Percentiles rank a stretch among this genome's conserved stretches.
phyloP scores from a whole-genome alignment of 2,329 filamentous ascomycete genomes.

The Phialophora chinensis region DNA sequence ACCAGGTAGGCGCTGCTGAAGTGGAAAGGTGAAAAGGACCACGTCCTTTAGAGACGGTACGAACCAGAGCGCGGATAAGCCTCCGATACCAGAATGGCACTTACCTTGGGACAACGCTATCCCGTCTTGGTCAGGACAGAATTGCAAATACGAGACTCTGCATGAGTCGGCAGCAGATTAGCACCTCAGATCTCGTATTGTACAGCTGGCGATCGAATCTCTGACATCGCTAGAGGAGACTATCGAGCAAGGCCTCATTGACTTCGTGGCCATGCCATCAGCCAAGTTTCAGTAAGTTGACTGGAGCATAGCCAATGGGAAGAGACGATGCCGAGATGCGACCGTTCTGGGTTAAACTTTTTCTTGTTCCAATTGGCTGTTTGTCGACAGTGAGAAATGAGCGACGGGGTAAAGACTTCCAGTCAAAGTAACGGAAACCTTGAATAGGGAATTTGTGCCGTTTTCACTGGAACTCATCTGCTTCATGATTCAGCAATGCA shows the following conservation, averaged over 20 bases:
- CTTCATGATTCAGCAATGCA: constrained; percentile 1
- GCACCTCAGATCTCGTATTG: background rate
- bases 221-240: background rate
- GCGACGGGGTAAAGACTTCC: background rate
- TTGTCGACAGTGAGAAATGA: background rate
- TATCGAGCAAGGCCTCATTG: background rate
- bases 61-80: background rate
- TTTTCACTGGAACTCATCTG: background rate
- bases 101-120: background rate
- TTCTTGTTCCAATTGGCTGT: constrained; percentile 11
- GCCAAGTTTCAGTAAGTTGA: background rate
- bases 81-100: background rate
- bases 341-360: constrained; percentile 17
- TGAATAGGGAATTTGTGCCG: background rate
- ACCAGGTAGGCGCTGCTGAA: constrained; percentile 7
- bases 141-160: background rate
- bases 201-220: background rate
- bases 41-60: background rate
- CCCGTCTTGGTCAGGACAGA: background rate
- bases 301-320: background rate
- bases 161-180: background rate
- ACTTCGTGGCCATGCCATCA: background rate
- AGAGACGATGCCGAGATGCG: background rate
- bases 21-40: background rate
- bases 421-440: background rate